A percentile compares a stretch with the other conserved stretches of the same genome.
phyloP scores from a whole-genome alignment of 768 basidiomycete genomes.

The Strobilomyces dryophilus region DNA sequence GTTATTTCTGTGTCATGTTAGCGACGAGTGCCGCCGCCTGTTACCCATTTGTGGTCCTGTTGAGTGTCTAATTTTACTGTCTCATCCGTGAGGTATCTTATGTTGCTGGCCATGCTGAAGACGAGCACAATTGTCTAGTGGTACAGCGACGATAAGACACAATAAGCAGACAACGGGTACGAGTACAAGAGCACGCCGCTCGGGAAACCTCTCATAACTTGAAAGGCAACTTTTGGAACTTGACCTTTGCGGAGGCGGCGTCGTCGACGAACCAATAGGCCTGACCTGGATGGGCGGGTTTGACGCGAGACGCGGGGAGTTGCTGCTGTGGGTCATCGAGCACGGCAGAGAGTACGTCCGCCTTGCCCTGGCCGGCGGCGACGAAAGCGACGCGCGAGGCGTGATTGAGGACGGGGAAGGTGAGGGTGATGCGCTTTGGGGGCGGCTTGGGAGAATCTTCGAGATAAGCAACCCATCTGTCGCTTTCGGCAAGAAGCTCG shows the following conservation, averaged over 20 bases:
- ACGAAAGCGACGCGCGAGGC: conserved; percentile 88
- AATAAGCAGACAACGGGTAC: conserved; percentile 18
- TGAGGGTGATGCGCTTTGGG: conserved; percentile 84
- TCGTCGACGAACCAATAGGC: conserved; percentile 96
- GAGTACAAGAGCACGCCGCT: conserved; percentile 20
- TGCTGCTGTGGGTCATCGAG: conserved; percentile 74
- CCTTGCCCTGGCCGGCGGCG: conserved; percentile 78
- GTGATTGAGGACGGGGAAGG: conserved; percentile 88
- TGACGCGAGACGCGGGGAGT: conserved; percentile 81
- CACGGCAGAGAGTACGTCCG: conserved; percentile 64
- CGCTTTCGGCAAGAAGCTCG: conserved; percentile 72
- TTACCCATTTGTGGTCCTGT: conserved; percentile 31
- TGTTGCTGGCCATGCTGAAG: conserved; percentile 15
- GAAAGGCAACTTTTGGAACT: conserved; percentile 54
- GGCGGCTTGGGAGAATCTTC: conserved; percentile 96
- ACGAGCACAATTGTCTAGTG: background rate
- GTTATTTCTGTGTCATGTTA: conserved; percentile 21
- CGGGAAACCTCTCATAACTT: conserved; percentile 38
- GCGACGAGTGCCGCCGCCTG: conserved; percentile 24
- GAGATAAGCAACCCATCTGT: conserved; percentile 93
- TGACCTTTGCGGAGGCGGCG: conserved; percentile 63
- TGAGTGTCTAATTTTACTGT: conserved; percentile 34
- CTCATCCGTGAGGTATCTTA: conserved; percentile 22
- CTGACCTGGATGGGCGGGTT: conserved; percentile 73
- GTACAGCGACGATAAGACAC: conserved; percentile 14